These are phyloP conservation scores for Phytophthora meadii DNA, from an alignment of 352 stramenopile genomes.

Conservation along the genomic window DNA sequence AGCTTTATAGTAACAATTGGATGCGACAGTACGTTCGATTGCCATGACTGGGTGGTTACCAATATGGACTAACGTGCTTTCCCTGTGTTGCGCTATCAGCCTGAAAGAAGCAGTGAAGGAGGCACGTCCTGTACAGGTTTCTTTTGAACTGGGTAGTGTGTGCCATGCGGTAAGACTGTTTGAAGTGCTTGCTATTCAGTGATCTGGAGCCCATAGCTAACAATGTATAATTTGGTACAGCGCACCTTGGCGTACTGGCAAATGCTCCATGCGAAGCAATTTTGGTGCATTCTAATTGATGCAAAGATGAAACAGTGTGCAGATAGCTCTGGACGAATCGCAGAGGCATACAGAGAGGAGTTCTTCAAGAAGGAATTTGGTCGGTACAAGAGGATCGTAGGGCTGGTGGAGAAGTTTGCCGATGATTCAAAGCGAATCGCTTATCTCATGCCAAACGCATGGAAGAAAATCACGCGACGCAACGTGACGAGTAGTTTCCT, in stretches of 20 bases:
- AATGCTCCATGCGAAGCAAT: conserved; percentile 81
- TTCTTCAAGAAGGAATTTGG: conserved; percentile 78
- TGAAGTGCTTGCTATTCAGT: background rate
- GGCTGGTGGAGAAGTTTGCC: conserved; percentile 71
- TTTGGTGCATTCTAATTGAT: conserved; percentile 79
- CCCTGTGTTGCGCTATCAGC: conserved; percentile 19
- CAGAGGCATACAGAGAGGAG: conserved; percentile 37
- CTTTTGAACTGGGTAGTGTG: conserved; percentile 80
- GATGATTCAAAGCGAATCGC: conserved; percentile 51
- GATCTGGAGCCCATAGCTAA: background rate
- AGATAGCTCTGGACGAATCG: conserved; percentile 55
- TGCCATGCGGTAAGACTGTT: conserved; percentile 71
- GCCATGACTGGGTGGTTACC: background rate
- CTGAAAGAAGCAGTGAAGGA: conserved; percentile 48
- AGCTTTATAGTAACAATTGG: conserved; percentile 76
- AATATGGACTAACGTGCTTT: conserved; percentile 5
- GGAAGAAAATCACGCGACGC: conserved; percentile 60
- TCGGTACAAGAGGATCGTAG: conserved; percentile 74
- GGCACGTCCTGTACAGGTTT: conserved; percentile 31
- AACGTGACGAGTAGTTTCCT: conserved; percentile 64
- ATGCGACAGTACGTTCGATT: conserved; percentile 51
- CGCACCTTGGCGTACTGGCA: conserved; percentile 82
- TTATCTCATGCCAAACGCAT: conserved; percentile 64
- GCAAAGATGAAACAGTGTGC: conserved; percentile 56
- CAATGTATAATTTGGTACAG: conserved; percentile 32